Conservation (phyloP, 140 eudicot genomes). For the Cichorium intybus region DNA sequence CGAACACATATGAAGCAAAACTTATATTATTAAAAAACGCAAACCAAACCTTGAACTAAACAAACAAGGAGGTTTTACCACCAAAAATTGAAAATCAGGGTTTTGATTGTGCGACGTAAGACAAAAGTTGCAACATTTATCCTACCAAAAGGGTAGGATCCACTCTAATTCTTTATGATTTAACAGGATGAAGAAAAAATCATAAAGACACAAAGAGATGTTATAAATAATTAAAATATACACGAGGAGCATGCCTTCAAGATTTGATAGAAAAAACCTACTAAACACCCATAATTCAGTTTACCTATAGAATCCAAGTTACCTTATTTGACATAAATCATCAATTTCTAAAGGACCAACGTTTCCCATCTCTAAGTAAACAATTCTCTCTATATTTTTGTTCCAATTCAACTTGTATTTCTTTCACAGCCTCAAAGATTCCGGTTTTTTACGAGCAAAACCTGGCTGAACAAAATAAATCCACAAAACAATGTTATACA, state of each 20-base stretch:
- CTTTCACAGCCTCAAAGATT: constrained; percentile 36
- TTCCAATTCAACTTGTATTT: neutral
- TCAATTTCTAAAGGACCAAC: neutral
- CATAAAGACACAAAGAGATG: neutral
- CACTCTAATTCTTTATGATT: neutral
- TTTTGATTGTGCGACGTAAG: neutral
- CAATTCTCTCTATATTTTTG: constrained; percentile 5
- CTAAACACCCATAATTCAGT: constrained; percentile 15
- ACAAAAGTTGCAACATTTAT: neutral
- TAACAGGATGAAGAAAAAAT: neutral
- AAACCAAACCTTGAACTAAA: too few species aligned
- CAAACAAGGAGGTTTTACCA: too few species aligned
- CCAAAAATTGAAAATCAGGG: too few species aligned
- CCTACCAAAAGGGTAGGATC: neutral
- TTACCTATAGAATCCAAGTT: constrained; percentile 10
- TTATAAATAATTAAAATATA: constrained; percentile 8
- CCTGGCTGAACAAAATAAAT: constrained; percentile 68
- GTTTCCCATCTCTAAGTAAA: neutral
- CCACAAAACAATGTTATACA: constrained; percentile 41
- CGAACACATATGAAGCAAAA: too few species aligned
- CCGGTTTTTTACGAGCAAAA: constrained; percentile 66
- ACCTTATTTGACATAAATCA: constrained; percentile 20
- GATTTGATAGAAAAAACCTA: neutral
- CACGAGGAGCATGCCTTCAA: neutral
- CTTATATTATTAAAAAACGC: too few species aligned